A percentile compares a stretch with the other conserved stretches of the same genome.
Conservation (phyloP, 768 basidiomycete species). For the Lyophyllum shimeji region DNA sequence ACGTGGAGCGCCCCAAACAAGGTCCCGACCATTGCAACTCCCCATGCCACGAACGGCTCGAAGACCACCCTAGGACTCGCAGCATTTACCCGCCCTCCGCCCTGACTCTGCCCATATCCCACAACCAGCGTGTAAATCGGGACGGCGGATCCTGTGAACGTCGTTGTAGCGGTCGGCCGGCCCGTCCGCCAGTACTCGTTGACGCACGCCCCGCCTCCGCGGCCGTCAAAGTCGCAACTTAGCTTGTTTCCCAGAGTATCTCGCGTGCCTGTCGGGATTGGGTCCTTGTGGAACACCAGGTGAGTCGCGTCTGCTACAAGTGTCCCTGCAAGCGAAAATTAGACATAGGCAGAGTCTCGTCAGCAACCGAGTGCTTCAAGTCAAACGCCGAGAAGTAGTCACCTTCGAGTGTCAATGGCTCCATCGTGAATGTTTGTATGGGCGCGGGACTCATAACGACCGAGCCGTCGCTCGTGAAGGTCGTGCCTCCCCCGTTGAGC, state of each 20-base stretch:
- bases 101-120: background rate
- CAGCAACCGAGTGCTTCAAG: too few relatives aligned
- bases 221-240: constrained; percentile 9
- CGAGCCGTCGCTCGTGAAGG: background rate
- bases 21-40: background rate
- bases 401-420: constrained; percentile 4
- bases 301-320: constrained; percentile 14
- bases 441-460: background rate
- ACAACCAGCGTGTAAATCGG: constrained; percentile 2
- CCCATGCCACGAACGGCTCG: background rate
- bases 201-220: constrained; percentile 10
- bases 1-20: background rate
- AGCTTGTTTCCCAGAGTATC: background rate
- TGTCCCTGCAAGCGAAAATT: background rate
- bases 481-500: background rate
- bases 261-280: background rate
- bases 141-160: constrained; percentile 7
- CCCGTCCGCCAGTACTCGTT: constrained; percentile 1
- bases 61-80: too few relatives aligned
- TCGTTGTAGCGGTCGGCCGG: background rate
- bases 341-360: too few relatives aligned
- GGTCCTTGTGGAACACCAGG: constrained; percentile 6
- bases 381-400: background rate
- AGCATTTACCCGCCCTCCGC: background rate
- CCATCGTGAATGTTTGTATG: constrained; percentile 5